Percentiles rank a stretch among this genome's conserved stretches.
Conservation (phyloP, 176 grass and related monocot genomes). For the Aegilops umbellulata region DNA sequence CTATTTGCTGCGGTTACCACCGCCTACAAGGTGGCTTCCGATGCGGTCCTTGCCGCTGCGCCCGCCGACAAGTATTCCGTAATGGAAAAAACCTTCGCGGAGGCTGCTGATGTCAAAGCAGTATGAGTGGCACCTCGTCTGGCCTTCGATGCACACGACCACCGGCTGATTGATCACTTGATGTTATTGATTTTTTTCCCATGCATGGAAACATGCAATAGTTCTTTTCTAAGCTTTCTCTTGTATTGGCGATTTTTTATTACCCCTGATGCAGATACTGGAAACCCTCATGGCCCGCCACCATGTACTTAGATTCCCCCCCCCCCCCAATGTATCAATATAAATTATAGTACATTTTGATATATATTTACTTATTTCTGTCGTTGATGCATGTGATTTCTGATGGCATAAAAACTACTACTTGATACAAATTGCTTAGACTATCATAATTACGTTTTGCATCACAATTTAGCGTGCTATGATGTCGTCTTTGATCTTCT, state of each 20-base stretch:
- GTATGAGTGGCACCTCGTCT: background rate
- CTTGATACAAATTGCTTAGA: background rate
- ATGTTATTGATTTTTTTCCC: background rate
- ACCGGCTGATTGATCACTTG: background rate
- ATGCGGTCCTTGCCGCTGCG: background rate
- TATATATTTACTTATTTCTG: background rate
- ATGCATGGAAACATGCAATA: background rate
- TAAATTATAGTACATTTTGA: background rate
- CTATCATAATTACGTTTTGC: background rate
- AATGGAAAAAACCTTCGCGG: background rate
- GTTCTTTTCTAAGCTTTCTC: background rate
- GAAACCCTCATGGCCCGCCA: background rate
- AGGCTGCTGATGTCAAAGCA: background rate
- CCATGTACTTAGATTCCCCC: background rate
- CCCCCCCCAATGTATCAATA: background rate
- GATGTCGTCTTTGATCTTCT: background rate
- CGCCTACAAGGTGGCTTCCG: background rate
- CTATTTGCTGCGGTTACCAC: background rate
- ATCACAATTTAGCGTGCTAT: background rate
- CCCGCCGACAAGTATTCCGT: background rate
- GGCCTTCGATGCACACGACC: background rate
- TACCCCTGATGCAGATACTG: background rate
- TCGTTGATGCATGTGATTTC: background rate
- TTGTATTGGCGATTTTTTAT: background rate
- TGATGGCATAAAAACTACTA: background rate